Conservation (phyloP, 2,329 filamentous ascomycete species). For the Colletotrichum magnum region DNA sequence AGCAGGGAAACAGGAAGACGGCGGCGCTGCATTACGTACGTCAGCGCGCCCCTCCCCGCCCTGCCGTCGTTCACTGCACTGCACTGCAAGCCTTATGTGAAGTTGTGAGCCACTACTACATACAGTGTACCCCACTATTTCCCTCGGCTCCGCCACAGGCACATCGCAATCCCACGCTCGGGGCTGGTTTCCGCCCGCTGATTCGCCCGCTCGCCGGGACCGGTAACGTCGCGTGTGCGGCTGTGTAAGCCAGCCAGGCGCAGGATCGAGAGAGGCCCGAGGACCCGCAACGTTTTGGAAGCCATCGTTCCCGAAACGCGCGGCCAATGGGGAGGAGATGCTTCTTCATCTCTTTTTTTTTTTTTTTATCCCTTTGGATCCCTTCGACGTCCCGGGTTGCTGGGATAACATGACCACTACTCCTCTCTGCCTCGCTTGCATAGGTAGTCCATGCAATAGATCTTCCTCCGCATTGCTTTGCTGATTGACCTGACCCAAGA, state of each 20-base stretch:
- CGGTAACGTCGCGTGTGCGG: constrained; percentile 26
- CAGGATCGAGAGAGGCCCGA: constrained; percentile 9
- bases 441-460: too few relatives aligned
- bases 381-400: background rate
- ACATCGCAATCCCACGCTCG: background rate
- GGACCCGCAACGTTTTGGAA: constrained; percentile 29
- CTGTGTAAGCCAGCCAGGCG: constrained; percentile 25
- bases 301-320: constrained; percentile 28
- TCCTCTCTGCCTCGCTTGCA: background rate
- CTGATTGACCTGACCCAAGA: background rate
- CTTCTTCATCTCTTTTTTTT: background rate
- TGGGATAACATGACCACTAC: background rate
- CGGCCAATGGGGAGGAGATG: constrained; percentile 22
- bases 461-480: background rate
- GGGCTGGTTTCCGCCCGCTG: background rate
- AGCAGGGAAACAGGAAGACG: background rate
- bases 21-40: constrained; percentile 22
- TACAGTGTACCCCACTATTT: constrained; percentile 8
- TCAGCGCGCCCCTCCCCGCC: constrained; percentile 34
- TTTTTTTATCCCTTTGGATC: background rate
- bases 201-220: constrained; percentile 28
- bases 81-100: background rate
- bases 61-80: background rate
- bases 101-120: background rate
- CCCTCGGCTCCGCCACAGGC: constrained; percentile 35